Percentiles rank a stretch among this genome's conserved stretches.
These are phyloP conservation scores for Penicillium alfredii DNA, from an alignment of 495 filamentous ascomycete genomes.

Conservation along the genomic window DNA sequence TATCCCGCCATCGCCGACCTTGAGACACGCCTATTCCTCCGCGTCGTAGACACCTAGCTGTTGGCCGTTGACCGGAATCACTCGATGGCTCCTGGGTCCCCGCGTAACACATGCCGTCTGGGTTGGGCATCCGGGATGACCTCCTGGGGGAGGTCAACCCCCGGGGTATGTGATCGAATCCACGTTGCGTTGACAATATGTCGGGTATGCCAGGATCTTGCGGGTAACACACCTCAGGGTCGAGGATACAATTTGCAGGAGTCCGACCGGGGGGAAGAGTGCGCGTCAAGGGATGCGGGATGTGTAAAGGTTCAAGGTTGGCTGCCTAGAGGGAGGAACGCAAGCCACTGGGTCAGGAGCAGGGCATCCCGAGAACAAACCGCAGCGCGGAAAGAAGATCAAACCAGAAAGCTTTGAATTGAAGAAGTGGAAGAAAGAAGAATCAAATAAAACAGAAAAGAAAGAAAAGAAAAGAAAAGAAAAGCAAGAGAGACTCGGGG, in stretches of 20 bases:
- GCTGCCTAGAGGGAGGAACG: neutral
- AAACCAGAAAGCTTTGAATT: too few species aligned
- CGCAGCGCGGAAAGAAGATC: too few species aligned
- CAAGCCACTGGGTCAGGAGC: neutral
- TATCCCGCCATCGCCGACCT: constrained; percentile 21
- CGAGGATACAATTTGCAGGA: neutral
- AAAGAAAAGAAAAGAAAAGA: neutral
- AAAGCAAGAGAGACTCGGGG: neutral
- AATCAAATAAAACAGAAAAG: too few species aligned
- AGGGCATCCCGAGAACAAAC: too few species aligned
- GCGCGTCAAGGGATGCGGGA: neutral
- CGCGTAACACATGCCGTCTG: constrained; percentile 31
- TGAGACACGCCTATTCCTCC: constrained; percentile 7
- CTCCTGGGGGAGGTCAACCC: constrained; percentile 46
- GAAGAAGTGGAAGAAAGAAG: too few species aligned
- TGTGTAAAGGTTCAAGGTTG: neutral
- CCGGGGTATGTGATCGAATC: constrained; percentile 35
- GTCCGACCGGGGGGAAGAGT: neutral
- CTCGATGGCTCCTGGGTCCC: constrained; percentile 9
- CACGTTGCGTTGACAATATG: constrained; percentile 34
- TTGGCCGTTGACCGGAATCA: constrained; percentile 7
- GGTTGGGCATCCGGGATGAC: constrained; percentile 35
- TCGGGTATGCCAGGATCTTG: constrained; percentile 8
- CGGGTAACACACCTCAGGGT: constrained; percentile 1
- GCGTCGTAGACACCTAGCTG: constrained; percentile 6